Conservation (phyloP, 768 basidiomycete genomes). For the Trametes meyenii region DNA sequence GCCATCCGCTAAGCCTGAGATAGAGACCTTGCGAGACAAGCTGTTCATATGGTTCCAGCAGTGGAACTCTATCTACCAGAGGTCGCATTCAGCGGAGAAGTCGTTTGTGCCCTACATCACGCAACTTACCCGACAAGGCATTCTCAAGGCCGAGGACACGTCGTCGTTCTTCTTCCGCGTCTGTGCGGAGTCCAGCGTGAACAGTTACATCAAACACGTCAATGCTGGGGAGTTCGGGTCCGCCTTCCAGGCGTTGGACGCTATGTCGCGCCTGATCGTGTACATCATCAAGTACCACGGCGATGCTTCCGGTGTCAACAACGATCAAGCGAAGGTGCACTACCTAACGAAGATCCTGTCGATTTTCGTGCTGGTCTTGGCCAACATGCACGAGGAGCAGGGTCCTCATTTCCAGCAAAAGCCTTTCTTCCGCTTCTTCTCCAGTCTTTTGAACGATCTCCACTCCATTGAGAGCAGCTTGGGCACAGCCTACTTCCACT, state of each 20-base stretch:
- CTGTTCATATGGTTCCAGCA: conserved; percentile 85
- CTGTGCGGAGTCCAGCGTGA: conserved; percentile 92
- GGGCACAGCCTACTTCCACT: conserved; percentile 86
- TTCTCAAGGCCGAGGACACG: conserved; percentile 92
- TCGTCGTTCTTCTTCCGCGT: conserved; percentile 99
- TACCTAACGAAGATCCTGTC: conserved; percentile 97
- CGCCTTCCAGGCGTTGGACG: conserved; percentile 92
- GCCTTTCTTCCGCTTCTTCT: conserved; percentile 98
- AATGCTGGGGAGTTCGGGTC: conserved; percentile 71
- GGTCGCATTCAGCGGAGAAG: conserved; percentile 89
- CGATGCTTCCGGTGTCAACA: conserved; percentile 89
- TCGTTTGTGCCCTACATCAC: conserved; percentile 96
- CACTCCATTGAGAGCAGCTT: conserved; percentile 83
- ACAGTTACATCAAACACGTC: conserved; percentile 78
- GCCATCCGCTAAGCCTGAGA: conserved; percentile 65
- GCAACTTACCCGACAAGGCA: conserved; percentile 95
- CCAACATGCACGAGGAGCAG: conserved; percentile 94
- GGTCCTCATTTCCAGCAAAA: conserved; percentile 92
- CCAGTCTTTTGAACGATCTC: conserved; percentile 90
- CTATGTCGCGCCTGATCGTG: conserved; percentile 91
- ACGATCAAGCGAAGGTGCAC: conserved; percentile 93
- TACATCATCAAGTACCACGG: conserved; percentile 99
- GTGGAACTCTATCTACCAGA: conserved; percentile 95
- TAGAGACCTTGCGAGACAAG: conserved; percentile 74
- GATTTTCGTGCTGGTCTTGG: conserved; percentile 94